Conservation (phyloP, 2,329 filamentous ascomycete genomes). For the Ceratocystis diversiconidia region DNA sequence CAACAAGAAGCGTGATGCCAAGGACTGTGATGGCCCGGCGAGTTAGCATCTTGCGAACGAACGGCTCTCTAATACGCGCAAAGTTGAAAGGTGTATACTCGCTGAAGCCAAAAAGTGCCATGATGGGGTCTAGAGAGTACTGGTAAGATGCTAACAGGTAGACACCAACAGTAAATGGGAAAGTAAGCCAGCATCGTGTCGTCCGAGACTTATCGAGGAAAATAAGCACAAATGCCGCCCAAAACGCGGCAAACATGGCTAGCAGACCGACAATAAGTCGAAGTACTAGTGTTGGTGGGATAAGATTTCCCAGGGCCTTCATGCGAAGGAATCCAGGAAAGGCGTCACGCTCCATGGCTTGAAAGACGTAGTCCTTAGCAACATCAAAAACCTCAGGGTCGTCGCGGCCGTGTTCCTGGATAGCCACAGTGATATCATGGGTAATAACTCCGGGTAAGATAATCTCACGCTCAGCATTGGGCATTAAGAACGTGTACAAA, state of each 20-base stretch:
- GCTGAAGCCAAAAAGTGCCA: constrained; percentile 78
- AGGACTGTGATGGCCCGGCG: constrained; percentile 75
- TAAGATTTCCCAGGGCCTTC: constrained; percentile 90
- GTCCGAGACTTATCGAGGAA: constrained; percentile 65
- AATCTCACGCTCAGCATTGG: constrained; percentile 92
- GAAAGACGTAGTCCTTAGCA: constrained; percentile 98
- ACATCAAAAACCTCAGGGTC: constrained; percentile 95
- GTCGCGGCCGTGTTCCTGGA: constrained; percentile 82
- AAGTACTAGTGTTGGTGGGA: constrained; percentile 77
- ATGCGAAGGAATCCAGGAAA: constrained; percentile 91
- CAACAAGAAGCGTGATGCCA: constrained; percentile 57
- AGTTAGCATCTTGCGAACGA: constrained; percentile 70
- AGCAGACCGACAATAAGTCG: constrained; percentile 74
- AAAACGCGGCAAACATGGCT: constrained; percentile 81
- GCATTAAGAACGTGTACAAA: constrained; percentile 90
- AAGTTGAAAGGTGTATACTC: constrained; percentile 96
- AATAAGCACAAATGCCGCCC: constrained; percentile 86
- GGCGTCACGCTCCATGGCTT: constrained; percentile 98
- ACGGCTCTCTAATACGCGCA: constrained; percentile 75
- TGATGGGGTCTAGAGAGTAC: constrained; percentile 83
- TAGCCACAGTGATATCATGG: constrained; percentile 67
- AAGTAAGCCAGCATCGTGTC: constrained; percentile 73
- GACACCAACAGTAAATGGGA: constrained; percentile 82
- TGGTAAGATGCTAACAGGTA: constrained; percentile 86
- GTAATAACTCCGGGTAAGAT: constrained; percentile 80